A percentile compares a stretch with the other conserved stretches of the same genome.
Evolutionary conservation across 257 asterid species (phyloP).

Genomic region (Solanum neorickii): DNA sequence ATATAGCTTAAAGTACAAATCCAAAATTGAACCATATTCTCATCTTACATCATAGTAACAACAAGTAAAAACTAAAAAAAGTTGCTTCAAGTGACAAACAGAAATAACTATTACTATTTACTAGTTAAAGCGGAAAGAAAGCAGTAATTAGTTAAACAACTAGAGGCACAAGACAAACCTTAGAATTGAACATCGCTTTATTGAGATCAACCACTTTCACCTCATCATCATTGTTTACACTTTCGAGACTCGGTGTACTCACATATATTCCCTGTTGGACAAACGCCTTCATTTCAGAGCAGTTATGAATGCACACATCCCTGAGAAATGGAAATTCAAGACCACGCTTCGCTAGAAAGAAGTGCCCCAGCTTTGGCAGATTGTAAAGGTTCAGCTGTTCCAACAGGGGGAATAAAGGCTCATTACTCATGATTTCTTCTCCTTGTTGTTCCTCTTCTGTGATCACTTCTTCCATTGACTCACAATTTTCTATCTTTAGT

Average conservation of each 20-base stretch:
- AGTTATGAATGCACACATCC: not conserved
- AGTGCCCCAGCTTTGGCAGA: not conserved
- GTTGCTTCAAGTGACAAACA: not conserved
- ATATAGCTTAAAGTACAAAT: not conserved
- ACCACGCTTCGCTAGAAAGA: not conserved
- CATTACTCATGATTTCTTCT: not conserved
- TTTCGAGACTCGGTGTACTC: not conserved
- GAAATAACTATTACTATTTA: not conserved
- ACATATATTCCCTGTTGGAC: not conserved
- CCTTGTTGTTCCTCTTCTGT: not conserved
- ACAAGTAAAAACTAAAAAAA: no score
- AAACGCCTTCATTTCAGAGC: not conserved
- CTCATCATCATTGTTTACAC: not conserved
- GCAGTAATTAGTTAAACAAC: not conserved
- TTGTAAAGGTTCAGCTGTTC: fast-evolving
- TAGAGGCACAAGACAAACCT: not conserved
- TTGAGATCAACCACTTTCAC: not conserved
- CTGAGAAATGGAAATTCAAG: not conserved
- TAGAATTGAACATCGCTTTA: not conserved
- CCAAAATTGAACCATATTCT: not conserved
- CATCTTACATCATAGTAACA: not conserved
- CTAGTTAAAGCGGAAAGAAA: not conserved
- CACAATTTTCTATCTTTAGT: not conserved
- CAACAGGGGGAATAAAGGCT: not conserved
- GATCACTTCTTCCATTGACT: not conserved